Evolutionary conservation across 768 basidiomycete species (phyloP).

Genomic region (Lentinus brumalis): DNA sequence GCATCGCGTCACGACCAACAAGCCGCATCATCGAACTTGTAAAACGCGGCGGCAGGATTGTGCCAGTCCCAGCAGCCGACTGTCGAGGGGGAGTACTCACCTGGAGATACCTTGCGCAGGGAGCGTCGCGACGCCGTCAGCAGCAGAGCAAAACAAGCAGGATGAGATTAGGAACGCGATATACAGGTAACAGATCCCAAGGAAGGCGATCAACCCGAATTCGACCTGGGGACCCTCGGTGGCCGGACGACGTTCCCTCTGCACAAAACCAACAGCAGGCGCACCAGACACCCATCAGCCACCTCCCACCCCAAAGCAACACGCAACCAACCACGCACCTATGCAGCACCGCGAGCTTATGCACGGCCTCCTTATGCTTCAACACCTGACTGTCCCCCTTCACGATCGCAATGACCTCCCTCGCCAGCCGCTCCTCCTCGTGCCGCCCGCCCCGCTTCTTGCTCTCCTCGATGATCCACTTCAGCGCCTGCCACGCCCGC

Average conservation of each 20-base stretch:
- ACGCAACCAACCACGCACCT: slow-evolving; percentile 51
- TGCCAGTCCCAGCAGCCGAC: too few relatives aligned
- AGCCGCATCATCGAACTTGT: too few relatives aligned
- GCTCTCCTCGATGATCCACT: slow-evolving; percentile 70
- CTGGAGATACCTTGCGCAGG: too few relatives aligned
- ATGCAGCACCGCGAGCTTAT: slow-evolving; percentile 74
- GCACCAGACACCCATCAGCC: too few relatives aligned
- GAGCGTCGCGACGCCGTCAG: too few relatives aligned
- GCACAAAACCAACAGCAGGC: not conserved
- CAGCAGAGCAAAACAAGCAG: too few relatives aligned
- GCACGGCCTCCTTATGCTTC: slow-evolving; percentile 60
- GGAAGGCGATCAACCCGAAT: not conserved
- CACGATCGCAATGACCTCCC: slow-evolving; percentile 75
- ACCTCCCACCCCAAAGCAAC: not conserved
- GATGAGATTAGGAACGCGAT: too few relatives aligned
- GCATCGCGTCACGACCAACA: too few relatives aligned
- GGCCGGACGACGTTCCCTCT: slow-evolving; percentile 18
- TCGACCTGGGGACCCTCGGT: slow-evolving; percentile 16
- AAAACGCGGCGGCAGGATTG: too few relatives aligned
- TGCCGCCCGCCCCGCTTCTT: slow-evolving; percentile 56
- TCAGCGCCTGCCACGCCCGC: slow-evolving; percentile 66
- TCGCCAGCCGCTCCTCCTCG: slow-evolving; percentile 71
- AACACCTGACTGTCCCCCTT: slow-evolving; percentile 56
- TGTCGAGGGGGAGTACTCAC: too few relatives aligned
- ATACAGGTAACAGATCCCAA: too few relatives aligned